Evolutionary conservation across 257 asterid genomes (phyloP).

Genomic region (Solanum stenotomum): DNA sequence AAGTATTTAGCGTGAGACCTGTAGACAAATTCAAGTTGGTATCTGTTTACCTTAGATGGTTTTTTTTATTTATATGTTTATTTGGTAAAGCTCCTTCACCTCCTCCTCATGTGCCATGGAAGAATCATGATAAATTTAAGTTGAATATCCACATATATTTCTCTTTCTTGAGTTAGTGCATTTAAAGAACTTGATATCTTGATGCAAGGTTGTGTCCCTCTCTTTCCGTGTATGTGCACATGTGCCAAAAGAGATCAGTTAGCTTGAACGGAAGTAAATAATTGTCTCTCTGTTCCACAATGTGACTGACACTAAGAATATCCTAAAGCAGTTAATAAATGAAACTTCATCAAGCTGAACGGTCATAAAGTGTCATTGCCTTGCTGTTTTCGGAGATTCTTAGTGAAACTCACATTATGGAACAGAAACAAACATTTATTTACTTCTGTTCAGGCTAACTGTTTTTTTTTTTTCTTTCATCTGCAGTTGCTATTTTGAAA

Average conservation of each 20-base stretch:
- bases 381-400: neutral
- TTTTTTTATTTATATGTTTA: neutral
- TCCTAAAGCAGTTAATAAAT: neutral
- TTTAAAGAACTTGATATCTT: neutral
- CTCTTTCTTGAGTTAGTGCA: neutral
- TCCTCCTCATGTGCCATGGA: neutral
- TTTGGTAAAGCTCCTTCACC: neutral
- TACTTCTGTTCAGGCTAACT: neutral
- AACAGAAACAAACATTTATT: neutral
- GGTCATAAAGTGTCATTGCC: neutral
- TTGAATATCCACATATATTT: neutral
- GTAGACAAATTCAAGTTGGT: neutral
- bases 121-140: neutral
- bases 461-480: neutral
- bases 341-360: neutral
- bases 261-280: neutral
- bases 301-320: neutral
- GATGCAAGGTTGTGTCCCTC: neutral
- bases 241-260: neutral
- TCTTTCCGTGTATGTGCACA: neutral
- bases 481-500: neutral
- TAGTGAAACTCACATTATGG: neutral
- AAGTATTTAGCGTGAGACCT: neutral
- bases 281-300: neutral
- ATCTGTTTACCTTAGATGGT: neutral